Percentiles rank a stretch among this genome's conserved stretches.
These are phyloP conservation scores for Akanthomyces uredinophilus DNA, from an alignment of 2,329 filamentous ascomycete genomes.

Conservation along the genomic window DNA sequence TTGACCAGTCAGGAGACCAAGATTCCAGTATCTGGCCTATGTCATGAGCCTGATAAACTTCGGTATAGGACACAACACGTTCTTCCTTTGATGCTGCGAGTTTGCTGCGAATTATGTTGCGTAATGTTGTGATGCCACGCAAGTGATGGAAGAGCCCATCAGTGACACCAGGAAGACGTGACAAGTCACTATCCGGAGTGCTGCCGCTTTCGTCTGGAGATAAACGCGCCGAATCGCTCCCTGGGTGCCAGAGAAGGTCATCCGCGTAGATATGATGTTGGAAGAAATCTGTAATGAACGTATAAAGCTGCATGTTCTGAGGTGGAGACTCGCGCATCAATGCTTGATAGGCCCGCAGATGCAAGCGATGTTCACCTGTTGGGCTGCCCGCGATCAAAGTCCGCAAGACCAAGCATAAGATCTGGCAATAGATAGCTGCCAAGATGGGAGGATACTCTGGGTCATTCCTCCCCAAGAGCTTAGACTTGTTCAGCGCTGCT, in stretches of 20 bases:
- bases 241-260: conserved; percentile 50
- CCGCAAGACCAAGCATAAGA: conserved; percentile 56
- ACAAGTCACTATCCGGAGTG: conserved; percentile 34
- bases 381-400: conserved; percentile 52
- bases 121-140: conserved; percentile 70
- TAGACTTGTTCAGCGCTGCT: conserved; percentile 38
- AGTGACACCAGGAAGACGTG: conserved; percentile 69
- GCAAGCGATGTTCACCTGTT: conserved; percentile 68
- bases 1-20: conserved; percentile 64
- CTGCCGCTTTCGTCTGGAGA: conserved; percentile 35
- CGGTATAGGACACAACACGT: conserved; percentile 67
- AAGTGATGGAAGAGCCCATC: conserved; percentile 78
- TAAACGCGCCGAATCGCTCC: conserved; percentile 31
- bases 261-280: conserved; percentile 73
- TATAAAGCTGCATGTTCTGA: conserved; percentile 58
- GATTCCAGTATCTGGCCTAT: conserved; percentile 70
- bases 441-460: conserved; percentile 42
- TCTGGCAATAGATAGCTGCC: conserved; percentile 56
- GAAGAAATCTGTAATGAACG: conserved; percentile 71
- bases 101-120: conserved; percentile 67
- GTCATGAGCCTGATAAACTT: conserved; percentile 65
- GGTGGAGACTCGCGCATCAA: conserved; percentile 61
- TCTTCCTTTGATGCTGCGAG: conserved; percentile 51
- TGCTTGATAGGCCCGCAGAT: conserved; percentile 69
- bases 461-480: conserved; percentile 37